Conservation (phyloP, 371 early-diverging fungal genomes). For the Mucor piriformis region DNA sequence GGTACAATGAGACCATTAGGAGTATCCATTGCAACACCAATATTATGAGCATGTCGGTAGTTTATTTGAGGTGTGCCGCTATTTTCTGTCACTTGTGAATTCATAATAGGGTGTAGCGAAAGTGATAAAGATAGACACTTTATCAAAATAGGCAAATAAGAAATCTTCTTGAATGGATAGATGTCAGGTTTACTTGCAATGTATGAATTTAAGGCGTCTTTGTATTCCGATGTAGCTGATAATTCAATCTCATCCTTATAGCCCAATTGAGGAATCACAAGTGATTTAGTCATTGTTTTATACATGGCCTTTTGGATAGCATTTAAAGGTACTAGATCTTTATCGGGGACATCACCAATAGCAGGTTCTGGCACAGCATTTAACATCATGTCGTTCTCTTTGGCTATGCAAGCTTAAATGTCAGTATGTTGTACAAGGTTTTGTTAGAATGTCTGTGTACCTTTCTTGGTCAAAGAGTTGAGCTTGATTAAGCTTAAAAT, state of each 20-base stretch:
- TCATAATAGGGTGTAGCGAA: conserved; percentile 79
- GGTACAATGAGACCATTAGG: conserved; percentile 91
- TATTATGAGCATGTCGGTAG: conserved; percentile 81
- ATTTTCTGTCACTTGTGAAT: conserved; percentile 51
- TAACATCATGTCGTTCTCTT: not conserved
- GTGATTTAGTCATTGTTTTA: conserved; percentile 88
- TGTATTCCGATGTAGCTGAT: conserved; percentile 64
- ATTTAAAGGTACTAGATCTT: conserved; percentile 54
- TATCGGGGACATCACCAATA: not conserved
- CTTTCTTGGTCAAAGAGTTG: conserved; percentile 9
- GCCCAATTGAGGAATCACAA: conserved; percentile 91
- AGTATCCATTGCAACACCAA: conserved; percentile 96
- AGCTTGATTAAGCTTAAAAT: conserved; percentile 12
- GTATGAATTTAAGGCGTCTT: conserved; percentile 65
- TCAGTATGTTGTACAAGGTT: not conserved
- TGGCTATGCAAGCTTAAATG: not conserved
- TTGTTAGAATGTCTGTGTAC: not conserved
- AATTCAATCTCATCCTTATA: conserved; percentile 87
- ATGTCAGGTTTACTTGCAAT: conserved; percentile 36
- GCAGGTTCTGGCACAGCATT: not conserved
- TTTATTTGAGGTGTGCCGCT: conserved; percentile 39
- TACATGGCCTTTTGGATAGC: conserved; percentile 93
- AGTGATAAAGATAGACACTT: conserved; percentile 87
- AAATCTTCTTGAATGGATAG: conserved; percentile 70
- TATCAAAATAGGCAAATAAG: conserved; percentile 92